phyloP scores from a whole-genome alignment of 2,329 filamentous ascomycete species.

The Fonsecaea nubica region DNA sequence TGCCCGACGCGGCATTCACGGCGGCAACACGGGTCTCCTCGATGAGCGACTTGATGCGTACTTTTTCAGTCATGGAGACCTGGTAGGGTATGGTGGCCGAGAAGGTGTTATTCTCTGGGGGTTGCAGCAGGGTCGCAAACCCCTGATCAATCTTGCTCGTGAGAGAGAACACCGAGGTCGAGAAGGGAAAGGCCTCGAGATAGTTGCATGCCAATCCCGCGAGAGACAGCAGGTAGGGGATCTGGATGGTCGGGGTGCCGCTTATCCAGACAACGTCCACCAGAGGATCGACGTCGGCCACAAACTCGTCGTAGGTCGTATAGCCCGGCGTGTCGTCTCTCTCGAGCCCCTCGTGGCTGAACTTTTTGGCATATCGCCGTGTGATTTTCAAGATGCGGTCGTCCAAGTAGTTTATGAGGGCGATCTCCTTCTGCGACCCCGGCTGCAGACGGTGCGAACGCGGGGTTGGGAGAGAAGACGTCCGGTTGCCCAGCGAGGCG shows the following conservation, averaged over 20 bases:
- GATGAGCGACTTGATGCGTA: conserved; percentile 64
- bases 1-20: conserved; percentile 34
- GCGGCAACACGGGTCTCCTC: conserved; percentile 38
- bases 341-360: conserved; percentile 43
- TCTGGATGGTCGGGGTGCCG: conserved; percentile 80
- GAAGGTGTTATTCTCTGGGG: conserved; percentile 61
- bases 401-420: conserved; percentile 65
- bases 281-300: conserved; percentile 73
- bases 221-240: conserved; percentile 81
- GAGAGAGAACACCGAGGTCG: conserved; percentile 72
- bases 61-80: conserved; percentile 80
- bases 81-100: conserved; percentile 65
- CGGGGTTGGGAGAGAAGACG: conserved; percentile 57
- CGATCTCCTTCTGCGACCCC: conserved; percentile 65
- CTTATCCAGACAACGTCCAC: conserved; percentile 85
- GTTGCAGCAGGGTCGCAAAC: conserved; percentile 74
- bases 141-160: conserved; percentile 82
- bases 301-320: conserved; percentile 71
- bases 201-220: conserved; percentile 75
- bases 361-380: conserved; percentile 61
- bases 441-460: conserved; percentile 60
- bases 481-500: conserved; percentile 21
- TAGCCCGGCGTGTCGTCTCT: conserved; percentile 59
- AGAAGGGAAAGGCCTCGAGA: conserved; percentile 73
- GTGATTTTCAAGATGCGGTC: conserved; percentile 58